Evolutionary conservation across 768 basidiomycete species (phyloP), one percentile per base, ranked within the genome.

Genomic region (Tricholoma flavovirens): DNA sequence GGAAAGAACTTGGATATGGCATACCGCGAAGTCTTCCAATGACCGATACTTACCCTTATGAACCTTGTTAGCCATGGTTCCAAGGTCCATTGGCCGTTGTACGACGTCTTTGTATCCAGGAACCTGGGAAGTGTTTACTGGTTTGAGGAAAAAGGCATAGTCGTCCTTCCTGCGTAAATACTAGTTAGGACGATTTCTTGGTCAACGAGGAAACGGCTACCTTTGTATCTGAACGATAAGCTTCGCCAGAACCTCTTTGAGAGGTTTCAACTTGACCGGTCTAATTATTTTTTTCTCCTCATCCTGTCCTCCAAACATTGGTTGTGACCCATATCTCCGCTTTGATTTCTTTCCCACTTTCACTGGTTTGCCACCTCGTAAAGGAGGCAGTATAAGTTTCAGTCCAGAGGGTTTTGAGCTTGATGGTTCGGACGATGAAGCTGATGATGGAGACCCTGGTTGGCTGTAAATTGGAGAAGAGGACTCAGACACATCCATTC

Each of bases 71-170:
- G 84, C 72, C 75, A 98, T 88, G 0, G 93, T 94, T 0, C 90
- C 89, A 55, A 98, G 76, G 64, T 98, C 94, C 94, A 98, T 98
- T 6, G 95, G 93, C 17, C 78, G 76, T 62, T 88, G 86, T 51
- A 98, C 83, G 49, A 85, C 73, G 74, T 87, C 83, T 11, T 73
- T 55, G 60, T 87, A 87, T 1, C 83, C 83, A 10, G 83, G 78
- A 0, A 89, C 83, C 60, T 80, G 76, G 1, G 72, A 67, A 0
- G 70, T 67, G 66, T 90, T 77, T 5, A 92, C 90, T 1, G 88
- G 88, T 35, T 69, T 64, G 54, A 90, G 68, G 67, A 92, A 92
- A 70, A 91, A 91, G 1, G 86, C 88, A 75, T 92, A 92, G 69
- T 89, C 87, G 66, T 91, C 90, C 68, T 87, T 90, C 74, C 90